phyloP scores from a whole-genome alignment of 768 basidiomycete species.

The Omphalotus guepiniiformis region DNA sequence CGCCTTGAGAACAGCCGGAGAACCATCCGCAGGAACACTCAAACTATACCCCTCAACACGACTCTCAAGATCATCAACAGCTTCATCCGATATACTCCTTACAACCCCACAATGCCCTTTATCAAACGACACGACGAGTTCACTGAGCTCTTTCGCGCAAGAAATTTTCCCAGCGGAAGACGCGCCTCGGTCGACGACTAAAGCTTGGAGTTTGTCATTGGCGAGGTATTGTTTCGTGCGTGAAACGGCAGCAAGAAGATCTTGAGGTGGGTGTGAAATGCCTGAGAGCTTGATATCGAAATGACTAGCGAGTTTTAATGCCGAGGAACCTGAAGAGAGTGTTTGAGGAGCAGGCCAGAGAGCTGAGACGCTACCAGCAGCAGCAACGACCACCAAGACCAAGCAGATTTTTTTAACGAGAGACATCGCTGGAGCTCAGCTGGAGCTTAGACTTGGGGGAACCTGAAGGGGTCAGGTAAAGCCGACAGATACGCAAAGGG shows the following conservation, averaged over 20 bases:
- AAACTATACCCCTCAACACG: constrained; percentile 62
- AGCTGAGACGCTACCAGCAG: constrained; percentile 11
- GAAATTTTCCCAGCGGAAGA: constrained; percentile 23
- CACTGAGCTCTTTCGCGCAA: constrained; percentile 23
- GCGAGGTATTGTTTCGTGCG: constrained; percentile 27
- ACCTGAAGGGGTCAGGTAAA: too few species aligned
- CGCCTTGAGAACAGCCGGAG: constrained; percentile 49
- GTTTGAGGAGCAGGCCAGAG: constrained; percentile 26
- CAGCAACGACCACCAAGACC: constrained; percentile 7
- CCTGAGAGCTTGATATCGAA: constrained; percentile 31
- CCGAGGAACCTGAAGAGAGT: constrained; percentile 16
- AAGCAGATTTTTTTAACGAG: too few species aligned
- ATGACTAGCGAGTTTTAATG: constrained; percentile 16
- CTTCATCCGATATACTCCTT: constrained; percentile 22
- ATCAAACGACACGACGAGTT: constrained; percentile 26
- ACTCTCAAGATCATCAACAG: constrained; percentile 42
- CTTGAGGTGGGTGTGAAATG: constrained; percentile 26
- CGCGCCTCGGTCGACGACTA: constrained; percentile 38
- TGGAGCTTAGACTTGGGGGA: too few species aligned
- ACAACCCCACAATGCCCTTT: neutral
- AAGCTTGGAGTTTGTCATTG: constrained; percentile 34
- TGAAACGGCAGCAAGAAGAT: constrained; percentile 33
- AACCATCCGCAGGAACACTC: constrained; percentile 49
- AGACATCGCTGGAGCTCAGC: too few species aligned
- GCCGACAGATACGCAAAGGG: too few species aligned